Percentiles rank a stretch among this genome's conserved stretches.
Conservation (phyloP, 208 protist genomes). For the Leishmania aethiopica region DNA sequence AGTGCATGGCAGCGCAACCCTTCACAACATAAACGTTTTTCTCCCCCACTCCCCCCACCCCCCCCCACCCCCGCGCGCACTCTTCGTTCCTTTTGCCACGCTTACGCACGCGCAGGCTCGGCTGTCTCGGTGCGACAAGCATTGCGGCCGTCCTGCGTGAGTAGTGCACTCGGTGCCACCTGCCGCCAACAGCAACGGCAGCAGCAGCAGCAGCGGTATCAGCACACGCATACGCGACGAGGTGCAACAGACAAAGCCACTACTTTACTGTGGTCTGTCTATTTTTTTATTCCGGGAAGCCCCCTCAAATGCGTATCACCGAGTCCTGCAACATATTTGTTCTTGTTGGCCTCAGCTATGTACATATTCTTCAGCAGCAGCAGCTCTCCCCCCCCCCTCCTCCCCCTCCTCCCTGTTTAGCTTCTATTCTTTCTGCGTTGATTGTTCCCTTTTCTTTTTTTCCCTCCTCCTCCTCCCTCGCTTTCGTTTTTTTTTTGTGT, state of each 20-base stretch:
- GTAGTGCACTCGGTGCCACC: background rate
- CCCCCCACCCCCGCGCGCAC: background rate
- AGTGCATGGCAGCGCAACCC: background rate
- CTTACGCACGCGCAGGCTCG: background rate
- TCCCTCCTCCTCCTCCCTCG: background rate
- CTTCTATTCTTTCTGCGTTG: background rate
- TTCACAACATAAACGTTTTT: background rate
- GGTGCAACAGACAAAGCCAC: background rate
- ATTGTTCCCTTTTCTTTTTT: background rate
- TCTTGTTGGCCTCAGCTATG: background rate
- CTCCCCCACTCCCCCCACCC: background rate
- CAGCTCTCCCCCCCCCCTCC: background rate
- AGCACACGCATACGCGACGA: background rate
- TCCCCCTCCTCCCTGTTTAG: background rate
- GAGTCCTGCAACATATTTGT: background rate
- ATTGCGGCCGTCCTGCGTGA: background rate
- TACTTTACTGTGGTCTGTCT: background rate
- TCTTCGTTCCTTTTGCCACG: background rate
- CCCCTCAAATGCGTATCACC: background rate
- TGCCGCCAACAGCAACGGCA: background rate
- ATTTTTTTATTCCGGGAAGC: background rate
- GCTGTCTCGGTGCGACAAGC: background rate
- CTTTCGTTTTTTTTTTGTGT: too few relatives aligned
- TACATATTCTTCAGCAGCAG: background rate
- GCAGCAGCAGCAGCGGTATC: background rate